A percentile compares a stretch with the other conserved stretches of the same genome.
Evolutionary conservation across 495 filamentous ascomycete genomes (phyloP).

Genomic region (Daldinia vernicosa): DNA sequence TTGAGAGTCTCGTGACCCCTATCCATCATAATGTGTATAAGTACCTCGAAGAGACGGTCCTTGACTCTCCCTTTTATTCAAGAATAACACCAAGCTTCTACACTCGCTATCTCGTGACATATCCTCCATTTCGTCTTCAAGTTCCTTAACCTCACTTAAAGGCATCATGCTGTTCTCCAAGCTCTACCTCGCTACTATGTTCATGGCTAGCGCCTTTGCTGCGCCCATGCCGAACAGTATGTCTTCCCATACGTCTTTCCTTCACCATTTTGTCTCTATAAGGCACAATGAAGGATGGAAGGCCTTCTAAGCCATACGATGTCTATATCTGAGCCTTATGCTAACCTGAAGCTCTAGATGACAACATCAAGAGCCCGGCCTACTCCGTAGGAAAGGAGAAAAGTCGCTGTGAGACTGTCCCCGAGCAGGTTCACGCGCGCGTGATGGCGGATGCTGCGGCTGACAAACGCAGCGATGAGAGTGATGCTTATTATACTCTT

Average conservation of each 20-base stretch:
- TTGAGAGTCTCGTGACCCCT: neutral
- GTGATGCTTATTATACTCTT: neutral
- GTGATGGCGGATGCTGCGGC: neutral
- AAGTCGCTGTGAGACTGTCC: neutral
- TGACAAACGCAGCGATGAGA: neutral
- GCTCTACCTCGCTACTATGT: slow-evolving; percentile 14
- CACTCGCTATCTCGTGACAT: neutral
- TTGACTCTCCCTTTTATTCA: neutral
- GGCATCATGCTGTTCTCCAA: slow-evolving; percentile 24
- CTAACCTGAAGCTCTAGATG: neutral
- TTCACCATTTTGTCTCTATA: neutral
- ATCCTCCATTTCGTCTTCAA: neutral
- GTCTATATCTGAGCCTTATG: neutral
- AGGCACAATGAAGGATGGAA: neutral
- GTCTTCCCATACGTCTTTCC: neutral
- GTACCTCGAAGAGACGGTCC: neutral
- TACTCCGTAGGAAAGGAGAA: neutral
- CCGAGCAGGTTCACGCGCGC: neutral
- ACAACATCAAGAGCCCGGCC: too few relatives aligned
- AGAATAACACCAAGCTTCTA: neutral
- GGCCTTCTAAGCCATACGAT: neutral
- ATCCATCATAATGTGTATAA: neutral
- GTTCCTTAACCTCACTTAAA: neutral
- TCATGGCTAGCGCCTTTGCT: slow-evolving; percentile 19
- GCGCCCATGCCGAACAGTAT: slow-evolving; percentile 17